phyloP scores from a whole-genome alignment of 768 basidiomycete genomes.

The Boletales sp. region DNA sequence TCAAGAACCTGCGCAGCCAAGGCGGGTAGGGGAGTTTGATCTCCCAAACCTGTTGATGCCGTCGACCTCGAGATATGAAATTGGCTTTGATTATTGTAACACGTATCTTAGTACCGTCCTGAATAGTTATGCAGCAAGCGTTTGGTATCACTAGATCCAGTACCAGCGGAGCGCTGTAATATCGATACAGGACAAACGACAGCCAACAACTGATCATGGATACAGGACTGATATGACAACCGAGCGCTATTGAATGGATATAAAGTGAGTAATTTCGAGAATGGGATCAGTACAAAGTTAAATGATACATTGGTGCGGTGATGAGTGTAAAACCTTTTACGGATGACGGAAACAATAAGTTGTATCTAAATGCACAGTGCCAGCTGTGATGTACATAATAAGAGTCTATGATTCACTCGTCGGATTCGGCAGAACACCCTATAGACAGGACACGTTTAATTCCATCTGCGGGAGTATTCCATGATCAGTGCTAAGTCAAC shows the following conservation, averaged over 20 bases:
- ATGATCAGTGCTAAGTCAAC: conserved; percentile 1
- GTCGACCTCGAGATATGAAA: not conserved
- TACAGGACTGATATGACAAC: not conserved
- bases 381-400: not conserved
- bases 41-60: not conserved
- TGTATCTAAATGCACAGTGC: not conserved
- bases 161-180: not conserved
- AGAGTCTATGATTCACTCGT: conserved; percentile 7
- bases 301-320: not conserved
- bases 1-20: conserved; percentile 30
- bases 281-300: not conserved
- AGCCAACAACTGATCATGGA: not conserved
- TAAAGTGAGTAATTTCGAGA: no score
- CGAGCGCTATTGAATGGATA: not conserved
- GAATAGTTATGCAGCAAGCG: conserved; percentile 2
- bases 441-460: conserved; percentile 28
- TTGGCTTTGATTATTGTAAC: conserved; percentile 16
- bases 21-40: conserved; percentile 17
- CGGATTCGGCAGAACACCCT: conserved; percentile 6
- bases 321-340: no score
- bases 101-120: conserved; percentile 14
- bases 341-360: not conserved
- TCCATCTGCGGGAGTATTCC: conserved; percentile 15
- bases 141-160: not conserved
- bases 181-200: not conserved